Percentiles rank a stretch among this genome's conserved stretches.
These are phyloP conservation scores for Adansonia rubrostipa DNA, from an alignment of 441 rosid species.

Conservation along the genomic window DNA sequence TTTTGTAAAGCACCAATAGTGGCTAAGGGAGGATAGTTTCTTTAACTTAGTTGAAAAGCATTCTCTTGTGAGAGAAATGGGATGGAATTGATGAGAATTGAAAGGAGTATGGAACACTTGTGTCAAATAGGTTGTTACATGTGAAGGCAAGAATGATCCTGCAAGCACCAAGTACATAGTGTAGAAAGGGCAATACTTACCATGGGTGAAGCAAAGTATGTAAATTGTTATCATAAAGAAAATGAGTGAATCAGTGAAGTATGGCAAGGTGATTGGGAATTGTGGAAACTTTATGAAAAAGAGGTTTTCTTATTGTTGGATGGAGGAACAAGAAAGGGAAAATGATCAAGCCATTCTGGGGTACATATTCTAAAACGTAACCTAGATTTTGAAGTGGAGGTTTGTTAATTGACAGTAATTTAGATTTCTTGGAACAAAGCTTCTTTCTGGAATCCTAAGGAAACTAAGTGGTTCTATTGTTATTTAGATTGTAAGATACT, in stretches of 20 bases:
- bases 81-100: not conserved
- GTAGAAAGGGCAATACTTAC: not conserved
- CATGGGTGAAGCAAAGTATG: not conserved
- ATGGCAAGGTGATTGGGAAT: not conserved
- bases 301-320: not conserved
- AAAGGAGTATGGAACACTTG: not conserved
- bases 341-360: not conserved
- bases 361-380: not conserved
- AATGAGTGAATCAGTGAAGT: not conserved
- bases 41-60: not conserved
- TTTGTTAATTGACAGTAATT: not conserved
- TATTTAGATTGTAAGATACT: not conserved
- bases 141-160: not conserved
- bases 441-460: not conserved
- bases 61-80: not conserved
- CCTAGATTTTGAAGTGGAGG: not conserved
- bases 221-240: not conserved
- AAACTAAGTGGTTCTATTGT: not conserved
- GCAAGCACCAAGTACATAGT: not conserved
- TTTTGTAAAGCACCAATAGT: constrained; percentile 8
- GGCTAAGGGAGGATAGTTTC: not conserved
- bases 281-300: not conserved
- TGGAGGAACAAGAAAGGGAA: not conserved
- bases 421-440: not conserved
- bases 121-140: not conserved